Evolutionary conservation across 371 early-diverging fungal genomes (phyloP).

Genomic region (Mucor indicus): DNA sequence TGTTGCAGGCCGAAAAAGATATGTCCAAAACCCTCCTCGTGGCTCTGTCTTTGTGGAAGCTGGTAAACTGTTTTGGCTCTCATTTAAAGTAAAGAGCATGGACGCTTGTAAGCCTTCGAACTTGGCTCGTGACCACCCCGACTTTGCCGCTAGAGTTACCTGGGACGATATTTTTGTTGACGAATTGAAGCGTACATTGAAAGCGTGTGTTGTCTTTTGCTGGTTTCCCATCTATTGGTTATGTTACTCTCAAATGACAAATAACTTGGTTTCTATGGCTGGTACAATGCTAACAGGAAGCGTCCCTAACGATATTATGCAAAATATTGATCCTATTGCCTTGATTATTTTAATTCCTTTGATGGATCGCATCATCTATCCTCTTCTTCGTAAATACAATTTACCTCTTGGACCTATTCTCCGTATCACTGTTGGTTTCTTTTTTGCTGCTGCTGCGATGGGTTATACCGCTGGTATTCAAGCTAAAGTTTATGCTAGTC

Average conservation of each 20-base stretch:
- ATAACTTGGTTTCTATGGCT: conserved; percentile 73
- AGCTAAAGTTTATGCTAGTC: conserved; percentile 56
- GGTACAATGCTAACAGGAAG: conserved; percentile 68
- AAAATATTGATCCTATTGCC: conserved; percentile 62
- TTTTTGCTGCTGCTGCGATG: conserved; percentile 65
- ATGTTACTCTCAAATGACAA: conserved; percentile 71
- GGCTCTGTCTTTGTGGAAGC: conserved; percentile 55
- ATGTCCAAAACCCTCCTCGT: conserved; percentile 60
- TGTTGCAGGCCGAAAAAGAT: conserved; percentile 54
- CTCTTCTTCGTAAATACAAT: conserved; percentile 59
- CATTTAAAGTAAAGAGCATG: conserved; percentile 27
- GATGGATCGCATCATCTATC: conserved; percentile 69
- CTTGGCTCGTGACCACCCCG: conserved; percentile 31
- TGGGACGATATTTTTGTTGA: conserved; percentile 77
- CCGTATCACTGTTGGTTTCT: conserved; percentile 75
- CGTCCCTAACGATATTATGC: conserved; percentile 64
- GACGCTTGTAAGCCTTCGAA: conserved; percentile 41
- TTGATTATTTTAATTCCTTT: conserved; percentile 71
- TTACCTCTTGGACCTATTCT: conserved; percentile 65
- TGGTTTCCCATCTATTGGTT: conserved; percentile 81
- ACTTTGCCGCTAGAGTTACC: conserved; percentile 26
- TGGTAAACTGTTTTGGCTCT: conserved; percentile 18
- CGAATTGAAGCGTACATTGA: conserved; percentile 61
- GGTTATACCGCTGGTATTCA: conserved; percentile 73
- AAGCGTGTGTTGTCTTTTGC: conserved; percentile 70